Evolutionary conservation across 2,329 filamentous ascomycete genomes (phyloP).

Genomic region (Botrytis hyacinthi): DNA sequence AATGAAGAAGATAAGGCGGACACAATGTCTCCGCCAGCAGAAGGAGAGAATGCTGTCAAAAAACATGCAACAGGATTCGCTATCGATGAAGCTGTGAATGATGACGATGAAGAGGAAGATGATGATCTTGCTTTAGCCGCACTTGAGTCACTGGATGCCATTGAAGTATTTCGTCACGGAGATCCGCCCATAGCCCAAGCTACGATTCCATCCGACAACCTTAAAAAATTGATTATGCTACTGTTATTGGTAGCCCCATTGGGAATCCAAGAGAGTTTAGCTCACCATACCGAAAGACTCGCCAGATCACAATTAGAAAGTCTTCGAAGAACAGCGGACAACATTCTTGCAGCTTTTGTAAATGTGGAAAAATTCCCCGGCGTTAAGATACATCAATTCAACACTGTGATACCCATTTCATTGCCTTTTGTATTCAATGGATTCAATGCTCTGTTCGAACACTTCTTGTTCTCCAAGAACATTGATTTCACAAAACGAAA

Average conservation of each 20-base stretch:
- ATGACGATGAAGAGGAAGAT: conserved; percentile 48
- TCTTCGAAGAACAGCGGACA: conserved; percentile 61
- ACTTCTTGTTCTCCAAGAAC: conserved; percentile 72
- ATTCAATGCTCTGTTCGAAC: conserved; percentile 67
- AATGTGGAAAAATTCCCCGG: conserved; percentile 62
- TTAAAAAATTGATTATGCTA: conserved; percentile 68
- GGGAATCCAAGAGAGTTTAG: conserved; percentile 61
- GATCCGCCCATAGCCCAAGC: conserved; percentile 56
- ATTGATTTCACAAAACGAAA: conserved; percentile 55
- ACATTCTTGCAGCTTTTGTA: conserved; percentile 64
- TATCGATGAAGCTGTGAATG: conserved; percentile 46
- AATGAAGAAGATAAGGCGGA: conserved; percentile 1
- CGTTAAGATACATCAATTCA: conserved; percentile 61
- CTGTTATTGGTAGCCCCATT: conserved; percentile 66
- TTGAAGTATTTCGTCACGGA: conserved; percentile 57
- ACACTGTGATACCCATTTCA: conserved; percentile 55
- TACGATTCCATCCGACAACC: conserved; percentile 71
- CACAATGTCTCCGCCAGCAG: neutral
- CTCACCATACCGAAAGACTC: conserved; percentile 57
- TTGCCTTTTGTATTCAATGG: conserved; percentile 67
- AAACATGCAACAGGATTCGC: conserved; percentile 40
- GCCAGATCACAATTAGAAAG: conserved; percentile 54
- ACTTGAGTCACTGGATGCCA: conserved; percentile 64
- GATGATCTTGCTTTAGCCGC: conserved; percentile 67
- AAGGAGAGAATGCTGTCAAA: conserved; percentile 26